phyloP scores from a whole-genome alignment of 164 flowering plant species.

The Aristolochia contorta region DNA sequence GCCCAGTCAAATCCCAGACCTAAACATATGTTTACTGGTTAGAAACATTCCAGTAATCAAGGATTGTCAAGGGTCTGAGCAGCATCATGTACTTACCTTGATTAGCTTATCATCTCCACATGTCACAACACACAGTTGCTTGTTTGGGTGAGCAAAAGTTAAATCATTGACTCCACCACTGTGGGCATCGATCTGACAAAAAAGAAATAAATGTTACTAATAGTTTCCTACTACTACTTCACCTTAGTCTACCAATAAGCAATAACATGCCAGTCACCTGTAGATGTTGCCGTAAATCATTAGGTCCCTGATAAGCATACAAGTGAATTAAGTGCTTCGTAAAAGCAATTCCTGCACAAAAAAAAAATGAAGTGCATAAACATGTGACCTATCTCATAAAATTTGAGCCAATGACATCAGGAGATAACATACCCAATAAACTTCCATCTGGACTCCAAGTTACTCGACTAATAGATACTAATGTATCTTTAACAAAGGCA shows the following conservation, averaged over 20 bases:
- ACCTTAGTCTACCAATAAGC: background rate
- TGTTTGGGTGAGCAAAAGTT: constrained; percentile 81
- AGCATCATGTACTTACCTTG: constrained; percentile 34
- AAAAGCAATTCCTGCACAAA: constrained; percentile 46
- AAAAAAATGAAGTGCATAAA: constrained; percentile 1
- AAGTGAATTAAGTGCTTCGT: constrained; percentile 70
- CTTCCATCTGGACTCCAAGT: constrained; percentile 88
- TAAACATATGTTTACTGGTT: constrained; percentile 14
- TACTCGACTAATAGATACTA: constrained; percentile 62
- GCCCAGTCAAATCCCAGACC: constrained; percentile 84
- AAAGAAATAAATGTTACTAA: background rate
- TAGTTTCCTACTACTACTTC: background rate
- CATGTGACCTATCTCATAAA: background rate
- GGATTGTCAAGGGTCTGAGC: background rate
- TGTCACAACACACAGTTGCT: constrained; percentile 65
- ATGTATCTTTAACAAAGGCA: constrained; percentile 41
- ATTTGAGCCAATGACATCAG: background rate
- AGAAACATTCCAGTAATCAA: background rate
- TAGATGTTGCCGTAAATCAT: constrained; percentile 56
- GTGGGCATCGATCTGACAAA: constrained; percentile 83
- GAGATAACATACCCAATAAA: constrained; percentile 45
- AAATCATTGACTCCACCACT: constrained; percentile 74
- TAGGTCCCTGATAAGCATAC: constrained; percentile 49
- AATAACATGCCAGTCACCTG: constrained; percentile 43
- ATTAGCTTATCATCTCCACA: constrained; percentile 85